Evolutionary conservation across 2,329 filamentous ascomycete species (phyloP), one percentile per base, ranked within the genome.

Genomic region (Scolecobasidium constrictum): DNA sequence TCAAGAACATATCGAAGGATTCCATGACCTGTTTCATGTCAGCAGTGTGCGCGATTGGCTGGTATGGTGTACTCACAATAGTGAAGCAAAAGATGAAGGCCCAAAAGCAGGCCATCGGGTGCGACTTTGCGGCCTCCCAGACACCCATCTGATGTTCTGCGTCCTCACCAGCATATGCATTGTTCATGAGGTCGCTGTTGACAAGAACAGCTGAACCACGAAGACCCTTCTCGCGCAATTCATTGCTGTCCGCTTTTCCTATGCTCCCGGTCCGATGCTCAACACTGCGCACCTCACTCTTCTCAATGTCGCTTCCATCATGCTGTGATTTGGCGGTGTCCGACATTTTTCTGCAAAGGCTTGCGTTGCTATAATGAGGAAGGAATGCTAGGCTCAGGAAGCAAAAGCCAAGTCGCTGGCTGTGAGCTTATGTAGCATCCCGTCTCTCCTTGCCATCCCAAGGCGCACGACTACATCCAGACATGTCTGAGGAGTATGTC

Each of bases 31-130:
- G 53, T 37, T 48, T 17, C 47, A 4, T 40, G 49, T 47, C 36
- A 54, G 54, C 45, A 49, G 13, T 19, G 38, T 36, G 18, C 48
- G 48, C n/a, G 15, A 44, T 35, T 36, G 21, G 38, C 19, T 38
- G 38, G 16, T 13, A 26, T 38, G 21, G 35, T 22, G 13, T 44
- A 48, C 71, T 63, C 57, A 75, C 71, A 59, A 75, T 75, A 17
- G 68, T 73, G 60, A 55, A 73, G 38, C 67, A 75, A 56, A 76
- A 90, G 46, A 93, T 67, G 40, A 94, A 55, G 52, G 81, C 86
- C 85, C 86, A 94, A 18, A 68, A 73, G 45, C 93, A 80, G 17
- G 87, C 87, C 66, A 93, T 92, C 45, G 86, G 86, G 56, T 94
- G 94, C 19, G 92, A 70, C 55, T 71, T 77, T 59, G 94, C 71